Evolutionary conservation across 768 basidiomycete species (phyloP).

Genomic region (Macrolepiota fuliginosa): DNA sequence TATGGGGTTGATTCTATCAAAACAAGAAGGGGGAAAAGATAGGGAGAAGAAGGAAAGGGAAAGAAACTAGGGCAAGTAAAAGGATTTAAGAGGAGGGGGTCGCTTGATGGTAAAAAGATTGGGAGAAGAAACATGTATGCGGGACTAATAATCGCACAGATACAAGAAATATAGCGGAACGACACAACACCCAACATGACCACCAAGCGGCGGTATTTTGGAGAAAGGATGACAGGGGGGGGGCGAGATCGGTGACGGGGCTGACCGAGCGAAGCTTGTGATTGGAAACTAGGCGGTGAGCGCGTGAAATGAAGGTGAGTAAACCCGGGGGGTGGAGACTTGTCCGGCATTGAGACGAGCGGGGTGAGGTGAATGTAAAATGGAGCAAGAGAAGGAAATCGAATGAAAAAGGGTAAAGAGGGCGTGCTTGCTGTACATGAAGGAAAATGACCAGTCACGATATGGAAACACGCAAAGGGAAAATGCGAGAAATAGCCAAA

Average conservation of each 20-base stretch:
- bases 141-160: conserved; percentile 15
- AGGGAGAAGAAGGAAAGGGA: conserved; percentile 3
- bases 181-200: conserved; percentile 1
- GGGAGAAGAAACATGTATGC: neutral
- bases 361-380: neutral
- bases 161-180: conserved; percentile 8
- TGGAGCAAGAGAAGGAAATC: neutral
- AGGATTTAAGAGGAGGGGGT: neutral
- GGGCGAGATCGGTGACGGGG: neutral
- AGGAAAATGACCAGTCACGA: conserved; percentile 1
- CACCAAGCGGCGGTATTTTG: conserved; percentile 7
- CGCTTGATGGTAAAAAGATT: neutral
- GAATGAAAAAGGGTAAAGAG: conserved; percentile 7
- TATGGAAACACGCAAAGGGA: neutral
- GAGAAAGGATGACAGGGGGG: neutral
- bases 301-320: neutral
- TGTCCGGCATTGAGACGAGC: neutral
- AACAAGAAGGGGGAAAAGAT: neutral
- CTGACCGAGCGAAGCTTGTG: neutral
- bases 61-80: conserved; percentile 13
- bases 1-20: conserved; percentile 7
- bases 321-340: neutral
- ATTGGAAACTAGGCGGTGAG: neutral
- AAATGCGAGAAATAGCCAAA: conserved; percentile 4
- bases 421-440: conserved; percentile 6